Conservation (phyloP, 2,329 filamentous ascomycete species). For the Pestalotiopsis sp. region DNA sequence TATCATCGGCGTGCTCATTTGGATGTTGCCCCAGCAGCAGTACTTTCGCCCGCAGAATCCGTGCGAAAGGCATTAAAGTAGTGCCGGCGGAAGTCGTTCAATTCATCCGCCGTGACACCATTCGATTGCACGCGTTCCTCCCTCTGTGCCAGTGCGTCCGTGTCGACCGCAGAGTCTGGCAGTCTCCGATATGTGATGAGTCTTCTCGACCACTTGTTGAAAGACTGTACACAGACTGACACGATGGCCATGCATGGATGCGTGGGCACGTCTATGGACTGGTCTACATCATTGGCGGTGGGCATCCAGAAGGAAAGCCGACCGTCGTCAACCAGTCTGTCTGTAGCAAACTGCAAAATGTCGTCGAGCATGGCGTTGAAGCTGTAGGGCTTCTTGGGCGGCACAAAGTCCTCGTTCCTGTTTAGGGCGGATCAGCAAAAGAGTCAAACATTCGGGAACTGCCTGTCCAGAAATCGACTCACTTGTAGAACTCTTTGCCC, state of each 20-base stretch:
- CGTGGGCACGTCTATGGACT: conserved; percentile 74
- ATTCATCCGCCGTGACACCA: conserved; percentile 58
- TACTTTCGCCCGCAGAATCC: conserved; percentile 7
- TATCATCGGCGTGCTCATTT: not conserved
- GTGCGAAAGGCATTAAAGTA: conserved; percentile 59
- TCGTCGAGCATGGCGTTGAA: conserved; percentile 90
- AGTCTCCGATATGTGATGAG: conserved; percentile 84
- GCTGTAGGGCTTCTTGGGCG: conserved; percentile 89
- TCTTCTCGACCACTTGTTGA: conserved; percentile 90
- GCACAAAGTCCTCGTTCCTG: conserved; percentile 70
- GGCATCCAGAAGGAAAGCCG: conserved; percentile 97
- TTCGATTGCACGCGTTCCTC: conserved; percentile 31
- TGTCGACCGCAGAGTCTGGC: conserved; percentile 59
- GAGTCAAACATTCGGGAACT: not conserved
- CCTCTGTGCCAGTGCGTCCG: conserved; percentile 38
- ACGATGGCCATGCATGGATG: conserved; percentile 77
- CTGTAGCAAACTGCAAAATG: conserved; percentile 79
- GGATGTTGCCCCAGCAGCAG: conserved; percentile 12
- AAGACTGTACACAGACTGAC: conserved; percentile 79
- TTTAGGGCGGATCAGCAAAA: not conserved
- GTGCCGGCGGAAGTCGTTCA: conserved; percentile 62
- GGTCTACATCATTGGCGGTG: conserved; percentile 77
- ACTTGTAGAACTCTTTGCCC: conserved; percentile 71
- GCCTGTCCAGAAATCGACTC: conserved; percentile 32
- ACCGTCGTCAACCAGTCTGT: conserved; percentile 76